Evolutionary conservation across 2,329 filamentous ascomycete genomes (phyloP), one percentile per base, ranked within the genome.

Genomic region (Hypomyces rosellus): DNA sequence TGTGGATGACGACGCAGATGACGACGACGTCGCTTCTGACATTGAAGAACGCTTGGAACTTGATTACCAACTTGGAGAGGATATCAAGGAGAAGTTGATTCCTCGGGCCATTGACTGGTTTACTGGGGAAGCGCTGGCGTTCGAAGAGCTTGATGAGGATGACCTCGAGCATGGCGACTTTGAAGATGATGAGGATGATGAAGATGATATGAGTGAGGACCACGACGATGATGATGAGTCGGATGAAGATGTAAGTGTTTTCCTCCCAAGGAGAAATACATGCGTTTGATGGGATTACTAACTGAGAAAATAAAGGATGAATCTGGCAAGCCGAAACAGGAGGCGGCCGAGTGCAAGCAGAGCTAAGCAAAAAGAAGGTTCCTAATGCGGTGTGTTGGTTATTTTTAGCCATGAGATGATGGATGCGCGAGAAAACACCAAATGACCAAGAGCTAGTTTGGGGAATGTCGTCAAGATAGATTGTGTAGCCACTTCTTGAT

Each of bases 61-160:
- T 47, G 93, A 99, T 74, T 99, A 97, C 72, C 92, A 97, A 74
- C 84, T 99, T 41, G 93, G 93, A 59, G 93, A 99, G 77, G 93
- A 99, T 67, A 96, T 99, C 75, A 99, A 99, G 78, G 93, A 99
- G 81, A 99, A 99, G 78, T 81, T 99, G 58, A 99, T 99, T 61
- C 93, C 93, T 57, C 90, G 92, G 61, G 93, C 95, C 51, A 93
- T 99, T 63, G 93, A 99, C 74, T 99, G 93, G 93, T 99, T 99
- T 71, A 99, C 93, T 48, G 93, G 93, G 52, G 93, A 99, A 75
- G 93, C 93, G 60, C 84, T 99, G 57, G 91, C 93, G 61, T 99
- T 89, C 62, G 93, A 99, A 78, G 92, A 96, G 69, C 72, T 96
- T 54, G 87, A 92, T 37, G 82, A 81, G 45, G 87, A 95, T 49